These are phyloP conservation scores for Nadsonia starkeyi-henricii DNA, from an alignment of 1,139 yeast genomes.

Conservation along the genomic window DNA sequence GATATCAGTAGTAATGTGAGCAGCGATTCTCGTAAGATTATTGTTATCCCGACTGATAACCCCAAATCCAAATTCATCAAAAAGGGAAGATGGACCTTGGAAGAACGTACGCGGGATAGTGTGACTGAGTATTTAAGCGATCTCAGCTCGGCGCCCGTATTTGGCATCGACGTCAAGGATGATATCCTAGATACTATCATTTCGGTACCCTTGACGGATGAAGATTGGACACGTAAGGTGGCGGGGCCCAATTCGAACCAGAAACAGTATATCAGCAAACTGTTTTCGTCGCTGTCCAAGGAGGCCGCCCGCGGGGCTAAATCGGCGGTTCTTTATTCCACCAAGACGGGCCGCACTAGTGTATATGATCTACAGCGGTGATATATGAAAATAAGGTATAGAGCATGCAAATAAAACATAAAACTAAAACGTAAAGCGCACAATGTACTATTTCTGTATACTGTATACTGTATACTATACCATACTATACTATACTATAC, in stretches of 20 bases:
- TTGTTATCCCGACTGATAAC: constrained; percentile 34
- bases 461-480: no score
- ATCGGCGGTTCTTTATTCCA: constrained; percentile 62
- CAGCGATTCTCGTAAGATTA: constrained; percentile 10
- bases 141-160: constrained; percentile 46
- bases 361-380: constrained; percentile 34
- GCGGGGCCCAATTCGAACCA: constrained; percentile 62
- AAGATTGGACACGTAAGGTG: constrained; percentile 76
- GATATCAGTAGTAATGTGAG: neutral
- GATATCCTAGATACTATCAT: constrained; percentile 75
- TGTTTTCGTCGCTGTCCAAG: constrained; percentile 55
- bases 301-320: constrained; percentile 58
- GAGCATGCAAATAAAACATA: no score
- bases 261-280: constrained; percentile 59
- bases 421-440: no score
- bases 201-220: constrained; percentile 61
- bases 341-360: constrained; percentile 57
- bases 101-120: constrained; percentile 55
- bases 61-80: constrained; percentile 47
- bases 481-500: no score
- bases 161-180: constrained; percentile 64
- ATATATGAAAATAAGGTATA: no score
- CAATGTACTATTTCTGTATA: no score
- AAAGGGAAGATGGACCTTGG: constrained; percentile 68
- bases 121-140: constrained; percentile 40